Conservation (phyloP, 345 rosid species). For the Lenwebbia sp. region DNA sequence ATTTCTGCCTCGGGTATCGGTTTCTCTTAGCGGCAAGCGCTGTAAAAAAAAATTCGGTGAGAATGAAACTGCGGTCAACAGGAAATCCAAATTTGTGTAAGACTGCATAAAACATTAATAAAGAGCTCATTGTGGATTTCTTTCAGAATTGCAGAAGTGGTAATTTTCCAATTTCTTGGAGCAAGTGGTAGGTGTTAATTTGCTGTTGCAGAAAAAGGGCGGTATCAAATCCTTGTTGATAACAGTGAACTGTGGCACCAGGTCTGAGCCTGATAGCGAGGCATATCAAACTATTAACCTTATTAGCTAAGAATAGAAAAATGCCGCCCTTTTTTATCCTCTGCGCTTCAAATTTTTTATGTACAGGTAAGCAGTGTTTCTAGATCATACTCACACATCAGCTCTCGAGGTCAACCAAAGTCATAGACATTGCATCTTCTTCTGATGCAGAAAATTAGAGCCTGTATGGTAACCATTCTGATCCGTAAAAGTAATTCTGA, state of each 20-base stretch:
- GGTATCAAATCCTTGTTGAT: neutral
- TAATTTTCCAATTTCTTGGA: neutral
- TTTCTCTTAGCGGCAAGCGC: slow-evolving; percentile 32
- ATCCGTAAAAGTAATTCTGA: too few species aligned
- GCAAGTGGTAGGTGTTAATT: neutral
- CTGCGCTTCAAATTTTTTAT: neutral
- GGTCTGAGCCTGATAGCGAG: neutral
- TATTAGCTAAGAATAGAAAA: neutral
- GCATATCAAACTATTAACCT: neutral
- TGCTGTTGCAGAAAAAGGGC: neutral
- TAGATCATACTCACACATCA: slow-evolving; percentile 50
- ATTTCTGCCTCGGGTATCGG: slow-evolving; percentile 30
- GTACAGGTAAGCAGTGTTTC: neutral
- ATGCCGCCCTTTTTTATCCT: neutral
- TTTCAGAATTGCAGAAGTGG: neutral
- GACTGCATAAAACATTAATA: neutral
- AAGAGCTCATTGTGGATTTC: neutral
- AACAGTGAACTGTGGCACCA: neutral
- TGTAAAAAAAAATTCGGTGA: neutral
- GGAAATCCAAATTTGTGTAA: neutral
- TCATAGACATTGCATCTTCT: slow-evolving; percentile 61
- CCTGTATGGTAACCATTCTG: too few species aligned
- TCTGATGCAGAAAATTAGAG: slow-evolving; percentile 52
- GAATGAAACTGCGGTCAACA: neutral
- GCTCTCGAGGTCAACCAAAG: slow-evolving; percentile 75